Base-by-base conservation (phyloP, 176 grass and related monocot species). In the Alopecurus myosuroides region DNA sequence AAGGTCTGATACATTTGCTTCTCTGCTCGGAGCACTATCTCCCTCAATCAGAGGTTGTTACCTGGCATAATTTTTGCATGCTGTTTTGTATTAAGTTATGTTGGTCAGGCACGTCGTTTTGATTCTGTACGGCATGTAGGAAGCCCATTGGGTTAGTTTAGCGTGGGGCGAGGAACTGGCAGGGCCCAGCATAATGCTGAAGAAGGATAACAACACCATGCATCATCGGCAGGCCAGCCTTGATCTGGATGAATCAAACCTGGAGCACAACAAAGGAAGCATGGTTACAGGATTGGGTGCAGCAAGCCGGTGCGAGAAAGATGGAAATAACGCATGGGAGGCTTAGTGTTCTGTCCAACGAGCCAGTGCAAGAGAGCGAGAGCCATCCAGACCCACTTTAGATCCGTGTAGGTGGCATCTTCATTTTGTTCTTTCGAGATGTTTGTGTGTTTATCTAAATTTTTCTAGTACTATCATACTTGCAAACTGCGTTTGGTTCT, bases 1-100 rank as follows among this genome's bases (percentile, higher is more conserved):
- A 91, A 87, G 75, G 50, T 57, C 52, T 22, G 70, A 40, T 79
- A 65, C 45, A 51, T 76, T 62, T 84, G 20, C 69, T 67, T 90
- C 51, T 63, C 34, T n/a, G 30, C 62, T 56, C 25, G 13, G 34
- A 56, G 25, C 34, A 44, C 11, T 41, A 56, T 50, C n/a, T 42
- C 23, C 10, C 9, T n/a, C 57, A 83, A 40, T 83, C 11, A 20
- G 37, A 33, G 55, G 34, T 42, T 84, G 44, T 62, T 77, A 34
- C 15, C 45, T 2, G 13, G 60, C 37, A 29, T 49, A 49, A 31
- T 74, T 73, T 73, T 0, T 5, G 68, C 7, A 30, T 8, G 50
- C 2, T 50, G 40, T 0, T 7, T 62, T 66, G 17, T 57, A 20
- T 70, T 14, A 31, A 0, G 19, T n/a, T 55, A 6, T 45, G 15